These are phyloP conservation scores for Aspergillus wentii DNA, from an alignment of 495 filamentous ascomycete genomes.

Conservation along the genomic window DNA sequence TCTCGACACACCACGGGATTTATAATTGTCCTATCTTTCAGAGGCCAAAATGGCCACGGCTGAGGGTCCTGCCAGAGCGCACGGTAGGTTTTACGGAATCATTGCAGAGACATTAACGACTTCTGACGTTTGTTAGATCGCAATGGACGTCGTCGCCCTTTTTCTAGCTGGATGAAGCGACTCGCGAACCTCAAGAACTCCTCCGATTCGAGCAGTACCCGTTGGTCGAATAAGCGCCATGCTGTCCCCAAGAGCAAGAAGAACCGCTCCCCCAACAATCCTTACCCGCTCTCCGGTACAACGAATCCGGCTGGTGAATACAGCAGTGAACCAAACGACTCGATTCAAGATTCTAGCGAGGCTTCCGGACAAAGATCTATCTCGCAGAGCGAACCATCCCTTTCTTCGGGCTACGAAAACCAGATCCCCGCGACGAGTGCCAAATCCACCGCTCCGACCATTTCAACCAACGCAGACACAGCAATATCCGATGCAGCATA, in stretches of 20 bases:
- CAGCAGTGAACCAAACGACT: conserved; percentile 45
- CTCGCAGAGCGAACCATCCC: conserved; percentile 48
- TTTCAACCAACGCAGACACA: conserved; percentile 76
- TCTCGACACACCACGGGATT: too few relatives aligned
- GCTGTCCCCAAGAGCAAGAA: conserved; percentile 52
- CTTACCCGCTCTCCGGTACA: conserved; percentile 67
- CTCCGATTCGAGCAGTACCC: conserved; percentile 43
- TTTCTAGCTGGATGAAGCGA: conserved; percentile 92
- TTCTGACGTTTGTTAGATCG: conserved; percentile 42
- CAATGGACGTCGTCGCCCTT: conserved; percentile 73
- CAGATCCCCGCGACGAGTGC: conserved; percentile 55
- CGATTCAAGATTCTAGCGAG: conserved; percentile 26
- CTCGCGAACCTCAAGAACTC: conserved; percentile 76
- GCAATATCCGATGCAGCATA: conserved; percentile 67
- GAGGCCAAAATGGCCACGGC: conserved; percentile 58
- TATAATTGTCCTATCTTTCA: too few relatives aligned
- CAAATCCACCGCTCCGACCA: conserved; percentile 69
- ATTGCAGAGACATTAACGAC: conserved; percentile 12
- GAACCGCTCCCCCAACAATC: conserved; percentile 65
- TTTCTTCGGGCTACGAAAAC: conserved; percentile 55
- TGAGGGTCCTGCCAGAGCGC: conserved; percentile 57
- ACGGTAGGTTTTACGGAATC: conserved; percentile 48
- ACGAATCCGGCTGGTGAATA: conserved; percentile 26
- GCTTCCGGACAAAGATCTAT: conserved; percentile 18
- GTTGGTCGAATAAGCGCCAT: conserved; percentile 46